A percentile compares a stretch with the other conserved stretches of the same genome.
Evolutionary conservation across 495 filamentous ascomycete species (phyloP).

Genomic region (Cercophora newfieldiana): DNA sequence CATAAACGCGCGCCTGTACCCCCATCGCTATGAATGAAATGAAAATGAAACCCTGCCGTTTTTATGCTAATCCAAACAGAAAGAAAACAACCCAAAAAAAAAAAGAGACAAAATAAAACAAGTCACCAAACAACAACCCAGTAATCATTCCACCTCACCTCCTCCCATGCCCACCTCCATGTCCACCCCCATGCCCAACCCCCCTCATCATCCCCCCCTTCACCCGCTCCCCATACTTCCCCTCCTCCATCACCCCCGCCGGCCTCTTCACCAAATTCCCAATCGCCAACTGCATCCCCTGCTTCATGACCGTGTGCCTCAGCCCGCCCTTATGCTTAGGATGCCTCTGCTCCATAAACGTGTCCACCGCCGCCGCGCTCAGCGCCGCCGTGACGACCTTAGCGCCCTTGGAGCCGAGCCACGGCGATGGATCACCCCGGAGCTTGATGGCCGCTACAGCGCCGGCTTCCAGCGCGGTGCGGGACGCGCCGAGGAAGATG

Average conservation of each 20-base stretch:
- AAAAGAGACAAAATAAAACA: neutral
- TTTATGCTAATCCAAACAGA: neutral
- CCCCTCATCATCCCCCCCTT: neutral
- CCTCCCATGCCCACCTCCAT: neutral
- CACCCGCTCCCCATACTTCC: constrained; percentile 7
- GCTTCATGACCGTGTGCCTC: constrained; percentile 27
- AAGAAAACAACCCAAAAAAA: neutral
- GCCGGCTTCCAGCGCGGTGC: constrained; percentile 28
- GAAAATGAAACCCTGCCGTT: neutral
- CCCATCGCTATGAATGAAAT: neutral
- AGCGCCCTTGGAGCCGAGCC: constrained; percentile 31
- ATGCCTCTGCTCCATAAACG: constrained; percentile 25
- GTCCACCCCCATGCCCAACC: neutral
- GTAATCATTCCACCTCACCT: neutral
- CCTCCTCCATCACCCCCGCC: neutral
- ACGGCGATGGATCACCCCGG: constrained; percentile 27
- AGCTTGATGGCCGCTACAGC: constrained; percentile 33
- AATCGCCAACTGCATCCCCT: constrained; percentile 28
- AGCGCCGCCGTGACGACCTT: constrained; percentile 33
- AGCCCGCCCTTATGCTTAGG: constrained; percentile 33
- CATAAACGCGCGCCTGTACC: neutral
- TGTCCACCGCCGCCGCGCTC: constrained; percentile 34
- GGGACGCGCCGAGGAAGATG: constrained; percentile 20
- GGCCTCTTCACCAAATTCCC: constrained; percentile 26
- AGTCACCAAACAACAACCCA: neutral